phyloP scores from a whole-genome alignment of 257 asterid genomes.

The Lycium barbarum region DNA sequence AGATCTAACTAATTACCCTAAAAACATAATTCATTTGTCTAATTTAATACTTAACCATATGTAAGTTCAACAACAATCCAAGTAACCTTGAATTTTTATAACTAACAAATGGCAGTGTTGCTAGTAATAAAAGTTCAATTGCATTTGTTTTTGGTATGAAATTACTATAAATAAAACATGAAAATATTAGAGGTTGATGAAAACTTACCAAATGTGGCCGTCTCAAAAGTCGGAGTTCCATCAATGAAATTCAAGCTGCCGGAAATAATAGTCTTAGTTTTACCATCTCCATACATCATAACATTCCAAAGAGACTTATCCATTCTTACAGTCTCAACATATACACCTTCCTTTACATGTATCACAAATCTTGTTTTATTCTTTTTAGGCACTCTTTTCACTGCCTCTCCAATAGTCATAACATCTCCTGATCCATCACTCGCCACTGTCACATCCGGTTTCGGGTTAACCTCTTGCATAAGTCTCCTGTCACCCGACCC shows the following conservation, averaged over 20 bases:
- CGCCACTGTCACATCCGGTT: constrained; percentile 69
- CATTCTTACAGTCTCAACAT: constrained; percentile 64
- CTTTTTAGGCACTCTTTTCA: constrained; percentile 63
- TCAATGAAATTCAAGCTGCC: constrained; percentile 55
- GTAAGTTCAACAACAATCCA: neutral
- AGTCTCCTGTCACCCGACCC: constrained; percentile 59
- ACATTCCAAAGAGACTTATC: constrained; percentile 72
- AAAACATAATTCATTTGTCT: no score
- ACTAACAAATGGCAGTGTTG: neutral
- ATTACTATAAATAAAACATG: no score
- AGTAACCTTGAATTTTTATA: neutral
- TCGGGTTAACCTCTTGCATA: constrained; percentile 49
- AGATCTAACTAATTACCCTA: neutral
- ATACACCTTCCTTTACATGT: constrained; percentile 62
- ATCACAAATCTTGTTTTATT: constrained; percentile 56
- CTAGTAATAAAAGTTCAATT: neutral
- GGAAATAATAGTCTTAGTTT: constrained; percentile 52
- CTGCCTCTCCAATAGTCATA: constrained; percentile 56
- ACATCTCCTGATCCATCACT: constrained; percentile 61
- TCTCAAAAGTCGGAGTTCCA: constrained; percentile 61
- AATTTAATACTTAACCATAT: neutral
- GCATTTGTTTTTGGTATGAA: neutral
- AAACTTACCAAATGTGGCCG: constrained; percentile 78
- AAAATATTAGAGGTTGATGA: neutral
- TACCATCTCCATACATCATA: constrained; percentile 83